Percentiles rank a stretch among this genome's conserved stretches.
These are phyloP conservation scores for Seminavis robusta DNA, from an alignment of 108 stramenopile genomes.

Conservation along the genomic window DNA sequence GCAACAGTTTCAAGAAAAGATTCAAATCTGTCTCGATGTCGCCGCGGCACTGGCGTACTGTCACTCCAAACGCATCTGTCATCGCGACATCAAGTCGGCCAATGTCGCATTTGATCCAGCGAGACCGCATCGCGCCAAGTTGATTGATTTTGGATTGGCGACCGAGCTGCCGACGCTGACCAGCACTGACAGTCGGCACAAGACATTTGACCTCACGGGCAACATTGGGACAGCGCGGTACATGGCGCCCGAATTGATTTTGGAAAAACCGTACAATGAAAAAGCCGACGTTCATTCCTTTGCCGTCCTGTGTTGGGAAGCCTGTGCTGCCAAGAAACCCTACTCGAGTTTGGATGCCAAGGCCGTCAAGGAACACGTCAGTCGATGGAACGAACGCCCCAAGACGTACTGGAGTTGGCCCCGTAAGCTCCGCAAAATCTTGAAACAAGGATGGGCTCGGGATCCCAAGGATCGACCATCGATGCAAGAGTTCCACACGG, in stretches of 20 bases:
- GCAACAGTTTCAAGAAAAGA: too few species aligned
- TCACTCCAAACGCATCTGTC: too few species aligned
- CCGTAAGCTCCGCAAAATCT: not conserved
- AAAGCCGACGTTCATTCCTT: slow-evolving; percentile 86
- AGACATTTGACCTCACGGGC: slow-evolving; percentile 10
- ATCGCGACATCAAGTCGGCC: too few species aligned
- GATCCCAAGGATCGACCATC: not conserved
- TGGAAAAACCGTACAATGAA: slow-evolving; percentile 80
- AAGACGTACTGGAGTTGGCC: not conserved
- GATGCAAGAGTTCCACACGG: not conserved
- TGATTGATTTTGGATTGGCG: slow-evolving; percentile 72
- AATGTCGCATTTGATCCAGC: slow-evolving; percentile 63
- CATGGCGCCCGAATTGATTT: slow-evolving; percentile 13
- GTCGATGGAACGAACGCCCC: not conserved
- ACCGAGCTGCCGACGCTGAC: slow-evolving; percentile 44
- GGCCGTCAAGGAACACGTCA: not conserved
- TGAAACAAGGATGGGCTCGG: not conserved
- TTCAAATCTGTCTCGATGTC: too few species aligned
- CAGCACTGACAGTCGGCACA: not conserved
- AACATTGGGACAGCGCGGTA: slow-evolving; percentile 1
- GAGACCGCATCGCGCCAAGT: too few species aligned
- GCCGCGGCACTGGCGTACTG: too few species aligned
- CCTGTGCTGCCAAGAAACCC: too few species aligned
- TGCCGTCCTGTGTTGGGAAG: slow-evolving; percentile 75
- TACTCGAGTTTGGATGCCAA: not conserved